Conservation (phyloP, 495 filamentous ascomycete genomes). For the Aspergillus bridgeri region DNA sequence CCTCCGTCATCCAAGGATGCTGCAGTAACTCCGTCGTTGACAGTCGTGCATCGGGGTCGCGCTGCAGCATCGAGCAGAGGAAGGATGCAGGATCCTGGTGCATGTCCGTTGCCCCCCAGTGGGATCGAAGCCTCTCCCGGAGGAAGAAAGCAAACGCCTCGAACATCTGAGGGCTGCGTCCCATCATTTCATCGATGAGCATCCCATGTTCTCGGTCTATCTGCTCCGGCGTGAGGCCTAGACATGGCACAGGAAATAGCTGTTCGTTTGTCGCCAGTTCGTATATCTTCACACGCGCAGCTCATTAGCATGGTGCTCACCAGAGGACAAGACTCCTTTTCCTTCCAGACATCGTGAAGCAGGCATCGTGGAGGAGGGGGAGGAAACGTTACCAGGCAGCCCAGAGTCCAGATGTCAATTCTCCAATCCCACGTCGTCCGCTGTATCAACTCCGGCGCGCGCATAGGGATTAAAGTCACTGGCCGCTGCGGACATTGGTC, state of each 20-base stretch:
- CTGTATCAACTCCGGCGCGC: conserved; percentile 21
- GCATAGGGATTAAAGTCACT: conserved; percentile 15
- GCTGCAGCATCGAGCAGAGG: conserved; percentile 20
- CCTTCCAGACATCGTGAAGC: too few species aligned
- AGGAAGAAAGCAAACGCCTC: conserved; percentile 12
- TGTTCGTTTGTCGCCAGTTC: conserved; percentile 25
- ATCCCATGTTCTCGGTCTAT: conserved; percentile 12
- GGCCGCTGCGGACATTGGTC: conserved; percentile 6
- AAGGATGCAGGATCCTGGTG: conserved; percentile 12
- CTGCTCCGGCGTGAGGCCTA: conserved; percentile 15
- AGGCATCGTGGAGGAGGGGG: not conserved
- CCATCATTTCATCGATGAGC: not conserved
- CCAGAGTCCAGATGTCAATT: conserved; percentile 22
- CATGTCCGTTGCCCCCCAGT: conserved; percentile 16
- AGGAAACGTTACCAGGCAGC: conserved; percentile 19
- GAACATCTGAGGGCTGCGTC: conserved; percentile 4
- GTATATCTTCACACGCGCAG: conserved; percentile 17
- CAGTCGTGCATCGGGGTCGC: conserved; percentile 9
- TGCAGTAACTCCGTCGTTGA: conserved; percentile 14
- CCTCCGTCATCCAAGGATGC: conserved; percentile 11
- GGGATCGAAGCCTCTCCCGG: conserved; percentile 13
- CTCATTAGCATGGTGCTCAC: not conserved
- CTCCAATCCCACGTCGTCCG: conserved; percentile 11
- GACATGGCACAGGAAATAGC: conserved; percentile 18
- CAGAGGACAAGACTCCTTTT: not conserved